Base-by-base conservation (phyloP, 176 grass and related monocot genomes). In the Oryza meridionalis region DNA sequence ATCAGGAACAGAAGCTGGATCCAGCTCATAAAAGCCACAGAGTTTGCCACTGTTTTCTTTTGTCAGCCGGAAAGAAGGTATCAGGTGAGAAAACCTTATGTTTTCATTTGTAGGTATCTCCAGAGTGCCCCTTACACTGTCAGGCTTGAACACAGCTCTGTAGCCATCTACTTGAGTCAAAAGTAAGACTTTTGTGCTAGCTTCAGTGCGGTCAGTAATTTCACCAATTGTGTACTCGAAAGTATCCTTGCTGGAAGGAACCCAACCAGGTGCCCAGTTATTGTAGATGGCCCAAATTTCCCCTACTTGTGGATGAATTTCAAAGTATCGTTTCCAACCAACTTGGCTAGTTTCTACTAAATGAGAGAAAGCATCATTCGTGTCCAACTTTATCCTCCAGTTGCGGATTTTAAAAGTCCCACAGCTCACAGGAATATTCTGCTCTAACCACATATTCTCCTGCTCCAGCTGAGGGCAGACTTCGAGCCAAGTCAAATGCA, bases 251-350 rank as follows among this genome's bases (percentile, higher is more conserved):
- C 87, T 64, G 25, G 83, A 77, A 63, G 80, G 78, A 80, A 79
- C 72, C 94, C 92, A 97, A 4, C 61, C 71, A 14, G 79, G 50
- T 37, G 38, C 62, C 90, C 92, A 97, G 66, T 94, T 87, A 40
- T 76, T 78, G 83, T 94, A 97, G 29, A 97, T 71, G 38, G 90
- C 94, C 94, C 94, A 97, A 66, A 87, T 79, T 70, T 97, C 92
- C 47, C 83, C 91, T 79, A 79, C 33, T 31, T 11, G 55, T 10
- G 92, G 94, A 17, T 80, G 17, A 43, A 97, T 94, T 66, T 83
- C 22, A 14, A 79, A 92, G 6, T 77, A 10, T 3, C 76, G 61
- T 78, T 90, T 86, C 42, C 6, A 68, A 63, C 53, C 85, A 49
- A 82, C 51, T 58, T 55, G 87, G 62, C 47, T 81, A 8, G 75